These are phyloP conservation scores for Lomentospora prolificans DNA, from an alignment of 2,329 filamentous ascomycete species.

Conservation along the genomic window DNA sequence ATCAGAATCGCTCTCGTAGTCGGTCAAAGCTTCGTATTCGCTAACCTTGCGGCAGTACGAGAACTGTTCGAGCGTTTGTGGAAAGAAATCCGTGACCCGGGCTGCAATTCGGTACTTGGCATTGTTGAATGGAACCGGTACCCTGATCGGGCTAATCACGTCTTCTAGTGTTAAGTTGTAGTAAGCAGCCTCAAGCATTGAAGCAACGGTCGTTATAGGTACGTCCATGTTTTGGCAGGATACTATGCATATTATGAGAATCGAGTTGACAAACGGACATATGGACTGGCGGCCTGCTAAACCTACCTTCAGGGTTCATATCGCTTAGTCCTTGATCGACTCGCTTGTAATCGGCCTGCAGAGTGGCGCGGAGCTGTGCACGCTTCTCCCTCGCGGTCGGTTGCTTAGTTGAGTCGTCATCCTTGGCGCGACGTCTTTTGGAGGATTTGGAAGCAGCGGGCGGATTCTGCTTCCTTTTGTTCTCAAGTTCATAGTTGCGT, in stretches of 20 bases:
- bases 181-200: slow-evolving; percentile 27
- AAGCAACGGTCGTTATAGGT: slow-evolving; percentile 9
- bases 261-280: neutral
- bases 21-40: slow-evolving; percentile 42
- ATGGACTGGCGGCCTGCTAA: no score
- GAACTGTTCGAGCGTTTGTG: slow-evolving; percentile 62
- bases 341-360: slow-evolving; percentile 6
- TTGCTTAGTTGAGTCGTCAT: slow-evolving; percentile 17
- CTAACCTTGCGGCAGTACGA: slow-evolving; percentile 32
- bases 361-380: slow-evolving; percentile 12
- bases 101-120: slow-evolving; percentile 58
- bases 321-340: slow-evolving; percentile 10
- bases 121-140: slow-evolving; percentile 64
- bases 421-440: slow-evolving; percentile 1
- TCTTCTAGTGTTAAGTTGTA: slow-evolving; percentile 34
- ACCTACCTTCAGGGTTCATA: slow-evolving; percentile 23
- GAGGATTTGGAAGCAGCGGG: neutral
- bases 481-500: slow-evolving; percentile 44
- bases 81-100: slow-evolving; percentile 76
- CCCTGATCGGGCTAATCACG: slow-evolving; percentile 16
- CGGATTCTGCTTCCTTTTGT: slow-evolving; percentile 27
- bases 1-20: slow-evolving; percentile 20
- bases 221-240: slow-evolving; percentile 12
- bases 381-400: slow-evolving; percentile 18
- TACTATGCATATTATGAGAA: slow-evolving; percentile 20